Evolutionary conservation across 2,329 filamentous ascomycete species (phyloP).

Genomic region (Pseudogymnoascus sp.): DNA sequence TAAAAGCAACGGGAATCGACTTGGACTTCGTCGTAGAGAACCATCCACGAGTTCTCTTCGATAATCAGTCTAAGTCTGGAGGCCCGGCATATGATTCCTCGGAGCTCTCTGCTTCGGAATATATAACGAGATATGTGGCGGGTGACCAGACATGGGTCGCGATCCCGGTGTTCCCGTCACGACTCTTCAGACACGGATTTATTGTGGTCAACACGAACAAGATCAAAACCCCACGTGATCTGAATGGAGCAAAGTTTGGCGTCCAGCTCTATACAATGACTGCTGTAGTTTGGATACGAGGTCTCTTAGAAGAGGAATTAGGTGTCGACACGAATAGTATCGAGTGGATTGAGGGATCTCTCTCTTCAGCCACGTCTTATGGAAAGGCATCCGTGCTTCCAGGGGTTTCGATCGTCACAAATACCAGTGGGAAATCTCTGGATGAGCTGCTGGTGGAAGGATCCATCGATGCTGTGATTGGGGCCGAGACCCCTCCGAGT

Average conservation of each 20-base stretch:
- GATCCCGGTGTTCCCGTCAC: slow-evolving; percentile 27
- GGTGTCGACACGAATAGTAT: slow-evolving; percentile 28
- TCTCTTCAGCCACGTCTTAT: slow-evolving; percentile 25
- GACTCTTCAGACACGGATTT: slow-evolving; percentile 28
- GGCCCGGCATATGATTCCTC: slow-evolving; percentile 25
- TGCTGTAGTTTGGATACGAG: slow-evolving; percentile 31
- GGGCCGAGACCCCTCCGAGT: slow-evolving; percentile 27
- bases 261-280: slow-evolving; percentile 33
- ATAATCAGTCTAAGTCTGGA: slow-evolving; percentile 22
- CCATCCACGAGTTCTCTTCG: slow-evolving; percentile 28
- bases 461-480: slow-evolving; percentile 31
- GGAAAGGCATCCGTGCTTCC: slow-evolving; percentile 24
- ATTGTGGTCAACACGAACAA: slow-evolving; percentile 27
- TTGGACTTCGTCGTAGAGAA: slow-evolving; percentile 26
- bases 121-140: slow-evolving; percentile 22
- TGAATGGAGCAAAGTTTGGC: slow-evolving; percentile 29
- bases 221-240: slow-evolving; percentile 25
- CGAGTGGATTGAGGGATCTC: slow-evolving; percentile 29
- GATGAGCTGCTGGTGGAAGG: slow-evolving; percentile 28
- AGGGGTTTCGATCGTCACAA: slow-evolving; percentile 22
- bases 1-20: slow-evolving; percentile 24
- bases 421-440: slow-evolving; percentile 25
- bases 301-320: slow-evolving; percentile 24
- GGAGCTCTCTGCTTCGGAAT: slow-evolving; percentile 26
- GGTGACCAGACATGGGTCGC: slow-evolving; percentile 24